A percentile compares a stretch with the other conserved stretches of the same genome.
Evolutionary conservation across 805 yeast genomes (phyloP).

Genomic region (Saturnispora gosingensis): DNA sequence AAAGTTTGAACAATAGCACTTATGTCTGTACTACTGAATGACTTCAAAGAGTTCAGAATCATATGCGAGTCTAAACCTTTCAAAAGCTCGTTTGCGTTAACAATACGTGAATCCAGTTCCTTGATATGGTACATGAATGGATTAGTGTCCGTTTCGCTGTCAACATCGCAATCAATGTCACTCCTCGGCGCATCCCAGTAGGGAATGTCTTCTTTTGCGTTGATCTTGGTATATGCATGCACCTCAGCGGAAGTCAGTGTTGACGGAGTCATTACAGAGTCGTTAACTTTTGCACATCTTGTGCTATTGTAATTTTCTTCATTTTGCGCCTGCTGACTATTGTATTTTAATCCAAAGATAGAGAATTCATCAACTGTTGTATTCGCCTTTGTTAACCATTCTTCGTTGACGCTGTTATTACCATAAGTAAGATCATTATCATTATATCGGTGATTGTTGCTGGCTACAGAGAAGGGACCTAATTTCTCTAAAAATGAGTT

Average conservation of each 20-base stretch:
- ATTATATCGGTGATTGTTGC: background rate
- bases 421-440: background rate
- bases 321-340: background rate
- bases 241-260: background rate
- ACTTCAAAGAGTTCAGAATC: background rate
- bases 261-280: background rate
- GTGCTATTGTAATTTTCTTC: background rate
- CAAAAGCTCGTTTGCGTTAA: background rate
- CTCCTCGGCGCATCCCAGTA: background rate
- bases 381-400: background rate
- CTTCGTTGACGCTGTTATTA: background rate
- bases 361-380: background rate
- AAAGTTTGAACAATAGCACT: background rate
- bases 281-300: background rate
- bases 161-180: background rate
- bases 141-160: background rate
- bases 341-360: background rate
- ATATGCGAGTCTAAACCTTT: background rate
- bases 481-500: background rate
- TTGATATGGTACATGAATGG: background rate
- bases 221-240: background rate
- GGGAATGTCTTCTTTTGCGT: background rate
- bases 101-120: background rate
- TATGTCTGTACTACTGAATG: background rate
- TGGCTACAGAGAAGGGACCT: background rate